Base-by-base conservation (phyloP, 805 yeast genomes). In the Metschnikowia borealis region DNA sequence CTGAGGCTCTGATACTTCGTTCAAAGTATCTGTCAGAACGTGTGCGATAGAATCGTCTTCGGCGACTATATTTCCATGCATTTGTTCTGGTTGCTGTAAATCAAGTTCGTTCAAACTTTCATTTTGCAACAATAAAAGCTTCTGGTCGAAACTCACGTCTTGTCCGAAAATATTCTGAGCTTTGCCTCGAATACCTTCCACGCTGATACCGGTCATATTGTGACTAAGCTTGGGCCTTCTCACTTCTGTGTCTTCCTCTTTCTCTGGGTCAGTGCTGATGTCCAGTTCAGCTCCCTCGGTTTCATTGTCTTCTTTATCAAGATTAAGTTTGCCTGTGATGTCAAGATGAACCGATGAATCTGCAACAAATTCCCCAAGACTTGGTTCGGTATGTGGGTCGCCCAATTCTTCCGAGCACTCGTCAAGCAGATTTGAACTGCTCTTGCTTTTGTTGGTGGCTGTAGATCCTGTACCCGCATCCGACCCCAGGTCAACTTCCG, bases 11-110 rank as follows among this genome's bases (percentile, higher is more conserved):
- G 53, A 37, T 31, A 35, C 60, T 15, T 64, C 60, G 14, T 61
- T 56, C 33, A 64, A 52, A 2, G 66, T 62, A 38, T 68, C 71
- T 5, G 62, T 61, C 58, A 65, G 66, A 39, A 49, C 41, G 36
- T 53, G 50, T 7, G 38, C 45, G 39, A 49, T 47, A 6, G 39
- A 47, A 26, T 42, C 39, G 2, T 49, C 35, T 15, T 38, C 41
- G 5, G 36, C 23, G 8, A 36, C 48, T 8, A 46, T 38, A 20
- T 26, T 39, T 40, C 38, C 38, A 14, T 20, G 44, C 10, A 26
- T 36, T 13, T 33, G 10, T 6, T 29, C 23, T 36, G 43, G 42
- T 20, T n/a, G 48, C 47, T 14, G 50, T 23, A 39, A 55, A 15
- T 38, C 59, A 48, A 47, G 52, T 10, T 54, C 57, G 17, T 52